Conservation (phyloP, 306 rosid species). For the Cucurbita ficifolia region DNA sequence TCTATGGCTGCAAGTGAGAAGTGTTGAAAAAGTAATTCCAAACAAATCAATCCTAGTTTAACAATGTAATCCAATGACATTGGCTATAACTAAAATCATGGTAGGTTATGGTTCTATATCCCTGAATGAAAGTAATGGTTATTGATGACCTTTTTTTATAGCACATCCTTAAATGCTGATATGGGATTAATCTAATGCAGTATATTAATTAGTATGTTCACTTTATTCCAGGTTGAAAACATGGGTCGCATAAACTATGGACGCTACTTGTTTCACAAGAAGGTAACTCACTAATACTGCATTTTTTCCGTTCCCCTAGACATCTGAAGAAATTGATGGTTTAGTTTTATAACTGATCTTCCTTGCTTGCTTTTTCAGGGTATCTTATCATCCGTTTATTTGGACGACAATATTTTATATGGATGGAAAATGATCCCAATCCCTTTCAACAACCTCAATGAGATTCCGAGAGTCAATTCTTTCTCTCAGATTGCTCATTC, state of each 20-base stretch:
- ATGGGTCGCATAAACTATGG: constrained; percentile 88
- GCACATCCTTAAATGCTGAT: neutral
- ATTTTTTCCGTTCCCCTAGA: neutral
- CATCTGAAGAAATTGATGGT: neutral
- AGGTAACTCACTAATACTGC: constrained; percentile 31
- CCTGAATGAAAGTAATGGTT: neutral
- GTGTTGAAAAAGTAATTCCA: neutral
- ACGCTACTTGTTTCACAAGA: constrained; percentile 52
- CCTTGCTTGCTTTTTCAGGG: constrained; percentile 41
- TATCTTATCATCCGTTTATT: constrained; percentile 68
- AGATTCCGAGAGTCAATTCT: constrained; percentile 28
- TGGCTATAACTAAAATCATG: neutral
- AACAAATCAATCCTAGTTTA: neutral
- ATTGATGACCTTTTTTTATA: neutral
- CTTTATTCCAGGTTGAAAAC: constrained; percentile 60
- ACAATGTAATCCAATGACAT: neutral
- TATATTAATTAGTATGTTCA: neutral
- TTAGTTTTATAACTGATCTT: neutral
- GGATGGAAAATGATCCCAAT: constrained; percentile 66
- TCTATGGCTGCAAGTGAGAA: neutral
- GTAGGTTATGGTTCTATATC: neutral
- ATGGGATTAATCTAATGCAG: neutral
- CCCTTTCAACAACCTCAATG: constrained; percentile 57
- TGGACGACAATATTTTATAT: constrained; percentile 29
- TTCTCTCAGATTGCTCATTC: constrained; percentile 29